Evolutionary conservation across 106 monocot genomes (phyloP).

Genomic region (Dendrobium nobile): DNA sequence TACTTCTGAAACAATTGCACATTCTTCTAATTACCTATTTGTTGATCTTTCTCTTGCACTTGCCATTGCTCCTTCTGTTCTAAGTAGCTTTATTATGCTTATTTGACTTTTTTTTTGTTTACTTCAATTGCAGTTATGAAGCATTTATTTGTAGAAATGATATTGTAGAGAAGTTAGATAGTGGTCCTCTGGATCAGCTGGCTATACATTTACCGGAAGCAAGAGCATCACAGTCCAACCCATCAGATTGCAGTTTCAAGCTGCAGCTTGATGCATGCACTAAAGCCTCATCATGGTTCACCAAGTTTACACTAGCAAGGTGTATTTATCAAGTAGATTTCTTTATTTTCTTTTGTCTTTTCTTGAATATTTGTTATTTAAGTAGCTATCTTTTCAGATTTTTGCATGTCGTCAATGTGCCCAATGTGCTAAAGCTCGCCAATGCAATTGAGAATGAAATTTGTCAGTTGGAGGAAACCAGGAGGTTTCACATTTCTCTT

Average conservation of each 20-base stretch:
- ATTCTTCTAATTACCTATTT: background rate
- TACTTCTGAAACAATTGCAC: background rate
- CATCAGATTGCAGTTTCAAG: slow-evolving; percentile 44
- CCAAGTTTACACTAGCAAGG: slow-evolving; percentile 63
- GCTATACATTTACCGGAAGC: slow-evolving; percentile 44
- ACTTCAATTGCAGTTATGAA: slow-evolving; percentile 24
- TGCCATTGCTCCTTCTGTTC: background rate
- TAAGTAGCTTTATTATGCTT: background rate
- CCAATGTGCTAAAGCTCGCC: slow-evolving; percentile 32
- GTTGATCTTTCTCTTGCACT: background rate
- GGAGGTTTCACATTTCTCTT: slow-evolving; percentile 50
- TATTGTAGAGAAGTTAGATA: slow-evolving; percentile 19
- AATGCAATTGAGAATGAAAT: slow-evolving; percentile 49
- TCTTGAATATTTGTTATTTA: background rate
- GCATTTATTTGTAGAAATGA: slow-evolving; percentile 23
- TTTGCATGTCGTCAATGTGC: slow-evolving; percentile 43
- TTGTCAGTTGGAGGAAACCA: slow-evolving; percentile 63
- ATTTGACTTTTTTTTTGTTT: background rate
- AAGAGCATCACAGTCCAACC: slow-evolving; percentile 18
- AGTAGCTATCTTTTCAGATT: slow-evolving; percentile 32
- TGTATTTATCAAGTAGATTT: slow-evolving; percentile 7
- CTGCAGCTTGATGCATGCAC: slow-evolving; percentile 28
- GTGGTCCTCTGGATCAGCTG: slow-evolving; percentile 28
- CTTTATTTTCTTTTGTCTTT: background rate
- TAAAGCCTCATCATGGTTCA: slow-evolving; percentile 69